Evolutionary conservation across 768 basidiomycete genomes (phyloP).

Genomic region (Serendipita sp.): DNA sequence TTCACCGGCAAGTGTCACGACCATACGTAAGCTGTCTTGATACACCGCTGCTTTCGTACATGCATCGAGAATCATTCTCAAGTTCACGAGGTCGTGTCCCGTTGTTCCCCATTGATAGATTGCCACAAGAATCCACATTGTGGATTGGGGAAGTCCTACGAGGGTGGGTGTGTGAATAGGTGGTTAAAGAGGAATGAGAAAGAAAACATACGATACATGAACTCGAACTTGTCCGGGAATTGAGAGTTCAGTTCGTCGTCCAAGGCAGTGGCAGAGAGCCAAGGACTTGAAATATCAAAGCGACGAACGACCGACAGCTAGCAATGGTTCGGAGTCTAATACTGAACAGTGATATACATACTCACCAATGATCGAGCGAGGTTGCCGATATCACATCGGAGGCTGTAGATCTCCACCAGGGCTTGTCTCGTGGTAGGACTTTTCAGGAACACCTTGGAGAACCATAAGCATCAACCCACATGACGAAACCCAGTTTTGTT

Average conservation of each 20-base stretch:
- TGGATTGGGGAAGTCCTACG: constrained; percentile 59
- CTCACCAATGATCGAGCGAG: constrained; percentile 47
- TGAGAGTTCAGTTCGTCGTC: constrained; percentile 30
- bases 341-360: constrained; percentile 7
- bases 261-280: constrained; percentile 32
- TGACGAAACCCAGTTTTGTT: constrained; percentile 1
- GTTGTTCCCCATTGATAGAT: constrained; percentile 56
- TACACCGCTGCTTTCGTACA: constrained; percentile 35
- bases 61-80: constrained; percentile 74
- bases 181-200: neutral
- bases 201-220: constrained; percentile 33
- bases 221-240: constrained; percentile 37
- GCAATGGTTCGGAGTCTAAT: neutral
- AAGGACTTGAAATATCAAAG: constrained; percentile 35
- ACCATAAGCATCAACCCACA: neutral
- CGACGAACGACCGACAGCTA: constrained; percentile 13
- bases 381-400: constrained; percentile 43
- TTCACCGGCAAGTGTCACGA: constrained; percentile 17
- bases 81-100: constrained; percentile 69
- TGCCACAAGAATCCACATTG: constrained; percentile 72
- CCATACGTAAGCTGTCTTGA: constrained; percentile 19
- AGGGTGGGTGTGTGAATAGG: constrained; percentile 3
- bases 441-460: constrained; percentile 16
- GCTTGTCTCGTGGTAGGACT: constrained; percentile 29
- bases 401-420: constrained; percentile 41